Conservation (phyloP, 768 basidiomycete species). For the Phaffia tasmanica region DNA sequence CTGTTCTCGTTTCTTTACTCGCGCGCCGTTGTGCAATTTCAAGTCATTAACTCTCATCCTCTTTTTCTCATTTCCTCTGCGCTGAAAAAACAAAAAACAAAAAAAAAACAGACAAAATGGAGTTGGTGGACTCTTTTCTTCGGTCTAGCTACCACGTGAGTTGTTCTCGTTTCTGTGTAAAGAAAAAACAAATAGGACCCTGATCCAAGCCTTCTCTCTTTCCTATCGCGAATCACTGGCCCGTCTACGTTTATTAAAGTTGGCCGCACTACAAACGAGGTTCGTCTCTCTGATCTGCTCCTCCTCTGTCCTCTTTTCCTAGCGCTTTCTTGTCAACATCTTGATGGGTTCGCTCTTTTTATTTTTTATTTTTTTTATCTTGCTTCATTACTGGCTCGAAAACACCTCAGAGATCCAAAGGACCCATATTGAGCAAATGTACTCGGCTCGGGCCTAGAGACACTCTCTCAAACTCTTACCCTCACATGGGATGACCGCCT, state of each 20-base stretch:
- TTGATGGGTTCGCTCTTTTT: background rate
- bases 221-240: too few relatives aligned
- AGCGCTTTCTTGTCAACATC: background rate
- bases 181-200: background rate
- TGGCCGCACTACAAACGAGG: conserved; percentile 12
- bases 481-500: too few relatives aligned
- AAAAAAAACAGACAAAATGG: background rate
- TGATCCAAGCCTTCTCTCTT: background rate
- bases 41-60: background rate
- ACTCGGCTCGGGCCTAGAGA: too few relatives aligned
- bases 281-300: background rate
- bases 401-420: too few relatives aligned
- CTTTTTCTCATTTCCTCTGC: too few relatives aligned
- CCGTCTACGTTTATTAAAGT: background rate
- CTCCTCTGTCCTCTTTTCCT: background rate
- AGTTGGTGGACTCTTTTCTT: conserved; percentile 6
- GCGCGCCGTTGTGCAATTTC: too few relatives aligned
- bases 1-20: background rate
- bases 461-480: too few relatives aligned
- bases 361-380: background rate
- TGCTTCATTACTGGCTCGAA: background rate
- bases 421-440: too few relatives aligned
- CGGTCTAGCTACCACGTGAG: conserved; percentile 7
- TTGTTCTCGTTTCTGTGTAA: too few relatives aligned
- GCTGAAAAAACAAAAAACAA: too few relatives aligned